phyloP scores from a whole-genome alignment of 2,329 filamentous ascomycete genomes.

The Leptodontidium sp. region DNA sequence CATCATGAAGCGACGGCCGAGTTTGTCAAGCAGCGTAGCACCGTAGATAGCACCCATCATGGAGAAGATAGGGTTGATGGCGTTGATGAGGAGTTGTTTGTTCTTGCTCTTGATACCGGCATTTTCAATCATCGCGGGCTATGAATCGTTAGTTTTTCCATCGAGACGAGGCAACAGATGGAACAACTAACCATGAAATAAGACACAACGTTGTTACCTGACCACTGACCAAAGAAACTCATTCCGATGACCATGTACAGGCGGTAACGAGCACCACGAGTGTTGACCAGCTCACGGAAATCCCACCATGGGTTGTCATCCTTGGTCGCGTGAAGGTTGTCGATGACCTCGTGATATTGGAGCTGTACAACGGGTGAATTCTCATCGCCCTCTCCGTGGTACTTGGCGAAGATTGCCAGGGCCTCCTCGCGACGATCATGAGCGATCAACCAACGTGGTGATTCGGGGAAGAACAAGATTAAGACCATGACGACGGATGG shows the following conservation, averaged over 20 bases:
- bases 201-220: conserved; percentile 54
- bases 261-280: conserved; percentile 55
- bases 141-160: conserved; percentile 16
- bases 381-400: conserved; percentile 64
- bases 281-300: conserved; percentile 62
- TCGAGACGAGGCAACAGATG: not conserved
- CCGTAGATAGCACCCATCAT: conserved; percentile 55
- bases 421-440: conserved; percentile 64
- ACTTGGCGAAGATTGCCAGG: conserved; percentile 61
- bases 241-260: conserved; percentile 60
- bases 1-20: conserved; percentile 54
- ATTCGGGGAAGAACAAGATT: conserved; percentile 52
- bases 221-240: conserved; percentile 60
- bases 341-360: conserved; percentile 64
- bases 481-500: conserved; percentile 56
- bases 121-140: conserved; percentile 54
- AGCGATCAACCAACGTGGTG: conserved; percentile 53
- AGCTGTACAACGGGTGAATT: conserved; percentile 61
- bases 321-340: conserved; percentile 56
- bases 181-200: conserved; percentile 47
- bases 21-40: conserved; percentile 52
- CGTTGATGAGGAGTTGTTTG: conserved; percentile 49
- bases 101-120: conserved; percentile 46
- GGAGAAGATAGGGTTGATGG: conserved; percentile 49
- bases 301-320: conserved; percentile 68